Conservation (phyloP, 2,329 filamentous ascomycete species). For the Talaromyces sp. region DNA sequence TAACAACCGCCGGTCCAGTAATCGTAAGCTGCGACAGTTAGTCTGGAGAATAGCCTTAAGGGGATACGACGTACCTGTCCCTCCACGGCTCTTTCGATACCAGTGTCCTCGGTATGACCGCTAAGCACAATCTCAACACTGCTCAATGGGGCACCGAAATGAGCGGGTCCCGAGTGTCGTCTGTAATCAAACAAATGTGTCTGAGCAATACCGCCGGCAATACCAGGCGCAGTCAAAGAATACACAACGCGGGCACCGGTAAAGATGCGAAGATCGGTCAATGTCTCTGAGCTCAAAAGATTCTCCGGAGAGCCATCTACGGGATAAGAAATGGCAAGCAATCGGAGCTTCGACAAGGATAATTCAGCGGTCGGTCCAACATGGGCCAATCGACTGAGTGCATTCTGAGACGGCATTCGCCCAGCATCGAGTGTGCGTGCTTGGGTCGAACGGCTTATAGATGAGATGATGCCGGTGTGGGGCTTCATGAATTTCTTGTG, state of each 20-base stretch:
- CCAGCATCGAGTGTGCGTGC: slow-evolving; percentile 69
- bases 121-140: slow-evolving; percentile 71
- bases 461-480: slow-evolving; percentile 61
- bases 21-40: slow-evolving; percentile 60
- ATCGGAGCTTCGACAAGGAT: slow-evolving; percentile 65
- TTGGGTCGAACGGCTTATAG: slow-evolving; percentile 68
- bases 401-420: slow-evolving; percentile 65
- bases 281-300: slow-evolving; percentile 62
- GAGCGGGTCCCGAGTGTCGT: slow-evolving; percentile 47
- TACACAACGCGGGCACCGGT: slow-evolving; percentile 79
- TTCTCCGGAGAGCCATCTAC: slow-evolving; percentile 59
- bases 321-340: slow-evolving; percentile 76
- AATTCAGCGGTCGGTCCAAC: slow-evolving; percentile 41
- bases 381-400: slow-evolving; percentile 51
- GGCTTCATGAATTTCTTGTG: slow-evolving; percentile 61
- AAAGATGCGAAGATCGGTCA: slow-evolving; percentile 80
- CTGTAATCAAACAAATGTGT: slow-evolving; percentile 87
- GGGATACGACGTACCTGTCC: slow-evolving; percentile 57
- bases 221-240: slow-evolving; percentile 72
- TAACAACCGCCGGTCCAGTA: slow-evolving; percentile 69
- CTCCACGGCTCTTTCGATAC: slow-evolving; percentile 41
- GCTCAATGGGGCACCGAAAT: slow-evolving; percentile 80
- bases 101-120: slow-evolving; percentile 33
- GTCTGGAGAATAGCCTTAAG: slow-evolving; percentile 7
- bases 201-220: slow-evolving; percentile 88